Conservation (phyloP, 1,284 basidiomycete genomes). For the Cutaneotrichosporon sp. region DNA sequence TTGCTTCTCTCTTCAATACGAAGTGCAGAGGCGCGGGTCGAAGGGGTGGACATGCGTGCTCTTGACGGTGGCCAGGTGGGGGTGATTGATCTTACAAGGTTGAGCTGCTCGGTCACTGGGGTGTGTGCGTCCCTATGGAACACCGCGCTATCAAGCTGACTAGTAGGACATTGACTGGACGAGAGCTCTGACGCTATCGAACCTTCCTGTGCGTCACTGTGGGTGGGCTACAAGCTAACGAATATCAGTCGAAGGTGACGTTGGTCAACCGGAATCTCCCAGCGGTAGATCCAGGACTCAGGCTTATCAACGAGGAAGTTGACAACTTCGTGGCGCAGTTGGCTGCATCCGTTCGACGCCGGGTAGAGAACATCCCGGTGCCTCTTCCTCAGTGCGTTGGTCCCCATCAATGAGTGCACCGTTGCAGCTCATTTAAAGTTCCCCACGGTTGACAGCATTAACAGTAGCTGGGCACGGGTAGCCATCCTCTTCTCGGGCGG, state of each 20-base stretch:
- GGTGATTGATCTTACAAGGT: slow-evolving; percentile 14
- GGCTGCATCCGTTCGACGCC: slow-evolving; percentile 43
- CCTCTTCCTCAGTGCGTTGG: slow-evolving; percentile 18
- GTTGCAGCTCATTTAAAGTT: too few relatives aligned
- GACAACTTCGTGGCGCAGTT: slow-evolving; percentile 33
- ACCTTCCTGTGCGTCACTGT: background rate
- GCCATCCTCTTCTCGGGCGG: slow-evolving; percentile 94
- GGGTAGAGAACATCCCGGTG: slow-evolving; percentile 51
- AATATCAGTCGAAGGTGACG: background rate
- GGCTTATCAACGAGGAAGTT: slow-evolving; percentile 21
- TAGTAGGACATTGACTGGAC: background rate
- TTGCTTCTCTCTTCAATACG: slow-evolving; percentile 32
- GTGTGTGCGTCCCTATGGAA: background rate
- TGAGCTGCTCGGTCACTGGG: background rate
- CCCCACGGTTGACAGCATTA: too few relatives aligned
- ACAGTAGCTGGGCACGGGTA: slow-evolving; percentile 54
- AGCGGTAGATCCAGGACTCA: background rate
- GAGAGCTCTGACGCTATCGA: background rate
- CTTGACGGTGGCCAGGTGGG: slow-evolving; percentile 39
- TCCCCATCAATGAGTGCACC: background rate
- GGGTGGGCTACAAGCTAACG: background rate
- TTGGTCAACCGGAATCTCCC: slow-evolving; percentile 12
- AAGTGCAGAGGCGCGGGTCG: slow-evolving; percentile 17
- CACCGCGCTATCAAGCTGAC: background rate
- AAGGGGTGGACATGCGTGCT: slow-evolving; percentile 24